A percentile compares a stretch with the other conserved stretches of the same genome.
phyloP scores from a whole-genome alignment of 2,329 filamentous ascomycete genomes.

The Diaporthe longicolla region DNA sequence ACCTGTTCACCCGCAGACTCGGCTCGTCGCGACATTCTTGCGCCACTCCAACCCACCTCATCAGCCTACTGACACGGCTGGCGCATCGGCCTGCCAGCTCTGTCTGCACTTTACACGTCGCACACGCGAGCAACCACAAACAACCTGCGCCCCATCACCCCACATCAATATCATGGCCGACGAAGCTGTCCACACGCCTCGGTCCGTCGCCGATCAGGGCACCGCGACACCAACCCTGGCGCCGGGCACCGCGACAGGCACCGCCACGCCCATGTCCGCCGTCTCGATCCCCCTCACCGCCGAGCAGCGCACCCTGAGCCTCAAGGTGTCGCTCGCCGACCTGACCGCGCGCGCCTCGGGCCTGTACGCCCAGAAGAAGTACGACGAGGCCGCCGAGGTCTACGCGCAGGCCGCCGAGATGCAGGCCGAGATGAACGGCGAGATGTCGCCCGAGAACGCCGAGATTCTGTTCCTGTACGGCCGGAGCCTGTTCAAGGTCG shows the following conservation, averaged over 20 bases:
- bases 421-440: conserved; percentile 92
- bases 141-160: neutral
- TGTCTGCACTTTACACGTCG: neutral
- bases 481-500: conserved; percentile 92
- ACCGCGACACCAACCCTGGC: conserved; percentile 41
- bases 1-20: neutral
- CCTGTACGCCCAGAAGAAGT: conserved; percentile 91
- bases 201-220: conserved; percentile 37
- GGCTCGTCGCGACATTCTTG: neutral
- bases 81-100: conserved; percentile 6
- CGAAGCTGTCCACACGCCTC: conserved; percentile 37
- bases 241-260: conserved; percentile 48
- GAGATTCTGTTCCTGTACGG: conserved; percentile 96
- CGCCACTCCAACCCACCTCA: neutral
- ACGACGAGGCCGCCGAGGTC: conserved; percentile 85
- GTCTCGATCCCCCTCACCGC: conserved; percentile 49
- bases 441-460: conserved; percentile 90
- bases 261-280: conserved; percentile 50
- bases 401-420: conserved; percentile 92
- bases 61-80: conserved; percentile 7
- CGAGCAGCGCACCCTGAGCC: conserved; percentile 52
- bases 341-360: conserved; percentile 85
- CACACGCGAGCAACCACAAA: conserved; percentile 12
- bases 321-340: conserved; percentile 79
- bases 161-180: conserved; percentile 38